Conservation (phyloP, 768 basidiomycete species). For the Boletus insuetus region DNA sequence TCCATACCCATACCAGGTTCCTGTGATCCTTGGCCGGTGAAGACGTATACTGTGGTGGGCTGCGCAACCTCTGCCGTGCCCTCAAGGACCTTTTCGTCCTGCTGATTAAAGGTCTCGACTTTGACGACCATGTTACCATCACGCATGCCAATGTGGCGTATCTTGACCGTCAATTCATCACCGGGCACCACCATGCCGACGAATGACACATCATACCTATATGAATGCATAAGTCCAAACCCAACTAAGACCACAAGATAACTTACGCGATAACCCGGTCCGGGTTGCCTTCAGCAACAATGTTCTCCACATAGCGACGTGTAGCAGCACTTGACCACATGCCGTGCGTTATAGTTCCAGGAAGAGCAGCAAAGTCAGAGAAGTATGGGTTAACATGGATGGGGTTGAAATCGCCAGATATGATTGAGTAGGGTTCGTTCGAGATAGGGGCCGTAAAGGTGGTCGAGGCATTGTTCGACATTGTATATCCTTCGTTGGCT, state of each 20-base stretch:
- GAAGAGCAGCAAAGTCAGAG: slow-evolving; percentile 87
- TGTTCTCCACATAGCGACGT: slow-evolving; percentile 86
- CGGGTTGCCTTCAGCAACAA: slow-evolving; percentile 90
- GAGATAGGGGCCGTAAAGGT: slow-evolving; percentile 81
- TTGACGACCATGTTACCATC: slow-evolving; percentile 91
- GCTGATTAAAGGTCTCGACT: slow-evolving; percentile 80
- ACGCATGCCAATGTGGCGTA: slow-evolving; percentile 89
- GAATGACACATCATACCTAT: slow-evolving; percentile 89
- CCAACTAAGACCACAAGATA: slow-evolving; percentile 1
- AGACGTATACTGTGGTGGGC: slow-evolving; percentile 90
- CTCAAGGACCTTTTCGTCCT: slow-evolving; percentile 87
- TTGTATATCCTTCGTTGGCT: slow-evolving; percentile 81
- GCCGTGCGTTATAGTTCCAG: slow-evolving; percentile 96
- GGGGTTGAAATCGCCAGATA: slow-evolving; percentile 98
- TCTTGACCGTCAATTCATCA: slow-evolving; percentile 80
- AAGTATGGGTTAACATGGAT: slow-evolving; percentile 99
- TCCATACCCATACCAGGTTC: slow-evolving; percentile 99
- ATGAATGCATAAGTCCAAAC: slow-evolving; percentile 3
- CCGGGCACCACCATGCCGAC: slow-evolving; percentile 96
- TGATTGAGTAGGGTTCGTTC: slow-evolving; percentile 93
- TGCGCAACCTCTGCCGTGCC: slow-evolving; percentile 94
- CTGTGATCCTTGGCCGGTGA: slow-evolving; percentile 98
- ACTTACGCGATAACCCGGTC: slow-evolving; percentile 86
- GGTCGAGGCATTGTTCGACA: slow-evolving; percentile 63
- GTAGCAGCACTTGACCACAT: slow-evolving; percentile 97